Conservation (phyloP, 2,329 filamentous ascomycete genomes). For the Orbilia brochopaga region DNA sequence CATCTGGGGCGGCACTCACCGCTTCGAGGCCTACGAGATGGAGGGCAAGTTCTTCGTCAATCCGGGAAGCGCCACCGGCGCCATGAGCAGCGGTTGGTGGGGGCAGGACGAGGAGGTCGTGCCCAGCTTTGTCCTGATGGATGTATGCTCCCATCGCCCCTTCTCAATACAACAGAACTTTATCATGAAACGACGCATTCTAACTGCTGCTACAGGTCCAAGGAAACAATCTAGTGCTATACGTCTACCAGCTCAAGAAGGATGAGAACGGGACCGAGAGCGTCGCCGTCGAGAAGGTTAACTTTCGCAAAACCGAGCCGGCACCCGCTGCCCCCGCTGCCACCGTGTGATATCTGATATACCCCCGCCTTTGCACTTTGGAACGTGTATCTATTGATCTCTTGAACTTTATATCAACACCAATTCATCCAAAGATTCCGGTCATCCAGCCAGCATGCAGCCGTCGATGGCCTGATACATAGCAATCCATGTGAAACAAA, state of each 20-base stretch:
- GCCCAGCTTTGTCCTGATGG: conserved; percentile 74
- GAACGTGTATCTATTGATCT: too few species aligned
- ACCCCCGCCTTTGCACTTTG: neutral
- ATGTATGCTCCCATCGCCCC: conserved; percentile 63
- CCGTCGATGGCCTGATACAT: too few species aligned
- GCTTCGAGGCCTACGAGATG: conserved; percentile 74
- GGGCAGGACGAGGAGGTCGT: conserved; percentile 65
- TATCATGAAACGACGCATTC: neutral
- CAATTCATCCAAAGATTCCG: too few species aligned
- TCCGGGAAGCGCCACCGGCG: conserved; percentile 71
- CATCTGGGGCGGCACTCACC: conserved; percentile 72
- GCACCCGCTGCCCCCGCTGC: conserved; percentile 21
- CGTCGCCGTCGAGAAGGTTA: conserved; percentile 65
- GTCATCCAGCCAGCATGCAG: too few species aligned
- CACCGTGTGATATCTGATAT: too few species aligned
- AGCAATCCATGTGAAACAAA: too few species aligned
- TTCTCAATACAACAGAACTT: too few species aligned
- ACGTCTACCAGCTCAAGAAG: conserved; percentile 68
- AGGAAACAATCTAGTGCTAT: conserved; percentile 72
- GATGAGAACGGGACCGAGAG: conserved; percentile 64
- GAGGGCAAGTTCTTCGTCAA: conserved; percentile 76
- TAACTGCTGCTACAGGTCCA: conserved; percentile 63
- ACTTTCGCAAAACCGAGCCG: conserved; percentile 61
- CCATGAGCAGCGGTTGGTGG: conserved; percentile 68
- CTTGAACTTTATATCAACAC: too few species aligned